Evolutionary conservation across 2,329 filamentous ascomycete species (phyloP), one percentile per base, ranked within the genome.

Genomic region (Fusarium veterinarium): DNA sequence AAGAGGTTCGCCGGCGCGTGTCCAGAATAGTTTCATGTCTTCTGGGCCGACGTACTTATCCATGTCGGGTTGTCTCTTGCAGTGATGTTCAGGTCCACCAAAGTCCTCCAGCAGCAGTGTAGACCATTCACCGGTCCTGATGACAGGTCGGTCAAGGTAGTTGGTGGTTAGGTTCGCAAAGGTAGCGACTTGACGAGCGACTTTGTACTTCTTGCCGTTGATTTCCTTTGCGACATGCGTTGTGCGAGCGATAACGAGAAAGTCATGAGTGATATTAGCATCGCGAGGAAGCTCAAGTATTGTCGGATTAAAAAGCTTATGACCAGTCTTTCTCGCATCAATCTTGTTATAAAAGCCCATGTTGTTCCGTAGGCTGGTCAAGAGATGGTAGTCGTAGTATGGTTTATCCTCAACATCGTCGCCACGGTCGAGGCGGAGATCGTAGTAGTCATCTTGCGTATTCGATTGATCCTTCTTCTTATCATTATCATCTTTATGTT

Each of bases 11-110:
- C 73, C 73, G 1, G 45, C 49, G 23, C 70, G 67, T 10, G 73
- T 75, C 73, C 73, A 75, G 58, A 75, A 75, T 13, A 75, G 44
- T 73, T 75, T 75, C 73, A 75, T 75, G 8, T 75, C 73, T 17
- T 75, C 73, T 0, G 73, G 73, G 0, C 73, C 73, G 3, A 75
- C 62, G 9, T 75, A 75, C 23, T 40, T 61, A 33, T 75, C 73
- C 73, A 75, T 75, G 28, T 41, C 38, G 4, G 73, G 73, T 30
- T 75, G 57, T 10, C 35, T 41, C 31, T 74, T 51, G 58, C 73
- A 75, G 42, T 75, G 73, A 8, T 75, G 73, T 7, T 74, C 67
- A 0, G 73, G 73, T 3, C 70, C 70, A 5, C 44, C 52, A 30
- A 66, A 73, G 23, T 75, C 61, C 6, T 74, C 35, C 13, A 75